Evolutionary conservation across 768 basidiomycete genomes (phyloP).

Genomic region (Clavulina sp.): DNA sequence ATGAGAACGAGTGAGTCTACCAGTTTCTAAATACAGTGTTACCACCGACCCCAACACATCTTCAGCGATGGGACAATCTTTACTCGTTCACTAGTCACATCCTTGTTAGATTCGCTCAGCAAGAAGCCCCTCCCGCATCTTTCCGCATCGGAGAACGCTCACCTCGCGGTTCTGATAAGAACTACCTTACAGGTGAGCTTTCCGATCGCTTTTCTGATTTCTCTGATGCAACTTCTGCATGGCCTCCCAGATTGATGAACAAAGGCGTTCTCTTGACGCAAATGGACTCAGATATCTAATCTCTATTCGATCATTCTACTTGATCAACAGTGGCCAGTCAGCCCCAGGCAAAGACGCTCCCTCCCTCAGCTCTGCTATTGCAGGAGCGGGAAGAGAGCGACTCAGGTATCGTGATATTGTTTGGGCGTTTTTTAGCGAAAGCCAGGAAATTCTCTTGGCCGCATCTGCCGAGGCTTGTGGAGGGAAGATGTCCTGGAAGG

Average conservation of each 20-base stretch:
- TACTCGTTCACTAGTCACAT: too few species aligned
- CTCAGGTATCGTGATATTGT: conserved; percentile 86
- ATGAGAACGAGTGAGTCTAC: too few species aligned
- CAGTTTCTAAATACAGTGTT: too few species aligned
- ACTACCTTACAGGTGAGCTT: conserved; percentile 58
- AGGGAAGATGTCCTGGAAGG: conserved; percentile 78
- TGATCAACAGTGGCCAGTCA: conserved; percentile 42
- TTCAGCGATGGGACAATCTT: too few species aligned
- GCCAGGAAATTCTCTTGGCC: conserved; percentile 64
- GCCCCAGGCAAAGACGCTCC: background rate
- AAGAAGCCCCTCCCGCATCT: conserved; percentile 47
- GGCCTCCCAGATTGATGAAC: conserved; percentile 57
- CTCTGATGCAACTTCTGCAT: background rate
- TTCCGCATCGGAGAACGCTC: conserved; percentile 62
- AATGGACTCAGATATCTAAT: conserved; percentile 89
- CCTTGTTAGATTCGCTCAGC: too few species aligned
- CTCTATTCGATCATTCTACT: conserved; percentile 82
- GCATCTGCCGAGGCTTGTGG: conserved; percentile 56
- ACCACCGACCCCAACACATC: too few species aligned
- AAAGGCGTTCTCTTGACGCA: conserved; percentile 74
- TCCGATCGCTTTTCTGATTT: background rate
- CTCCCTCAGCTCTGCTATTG: background rate
- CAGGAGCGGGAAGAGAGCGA: conserved; percentile 32
- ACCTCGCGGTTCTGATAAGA: conserved; percentile 69
- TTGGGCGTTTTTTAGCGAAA: conserved; percentile 95